phyloP scores from a whole-genome alignment of 2,329 filamentous ascomycete genomes.

The Verticillium nonalfalfae region DNA sequence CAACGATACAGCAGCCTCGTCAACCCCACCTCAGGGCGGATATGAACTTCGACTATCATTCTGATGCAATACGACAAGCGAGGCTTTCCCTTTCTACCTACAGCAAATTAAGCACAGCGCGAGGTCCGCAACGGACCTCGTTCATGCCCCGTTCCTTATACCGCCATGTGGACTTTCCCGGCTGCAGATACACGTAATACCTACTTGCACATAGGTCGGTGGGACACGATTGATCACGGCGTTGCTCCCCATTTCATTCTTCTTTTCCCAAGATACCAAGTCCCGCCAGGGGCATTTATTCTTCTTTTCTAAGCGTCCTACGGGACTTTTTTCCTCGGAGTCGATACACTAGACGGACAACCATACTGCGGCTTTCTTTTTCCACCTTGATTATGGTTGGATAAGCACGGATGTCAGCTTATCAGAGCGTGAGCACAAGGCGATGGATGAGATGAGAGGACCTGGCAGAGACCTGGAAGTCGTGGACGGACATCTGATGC shows the following conservation, averaged over 20 bases:
- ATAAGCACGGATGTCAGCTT: neutral
- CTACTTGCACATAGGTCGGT: constrained; percentile 9
- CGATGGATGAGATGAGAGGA: neutral
- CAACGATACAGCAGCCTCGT: constrained; percentile 24
- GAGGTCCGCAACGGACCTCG: constrained; percentile 1
- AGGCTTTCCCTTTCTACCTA: neutral
- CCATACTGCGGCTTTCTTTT: neutral
- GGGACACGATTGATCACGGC: constrained; percentile 8
- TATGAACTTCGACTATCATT: constrained; percentile 42
- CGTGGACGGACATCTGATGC: neutral
- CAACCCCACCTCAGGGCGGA: constrained; percentile 18
- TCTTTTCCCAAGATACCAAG: constrained; percentile 12
- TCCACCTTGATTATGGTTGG: neutral
- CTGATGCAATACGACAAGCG: constrained; percentile 20
- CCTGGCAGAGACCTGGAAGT: too few relatives aligned
- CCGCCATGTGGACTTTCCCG: constrained; percentile 5
- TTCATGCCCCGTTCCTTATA: constrained; percentile 1
- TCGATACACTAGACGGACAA: neutral
- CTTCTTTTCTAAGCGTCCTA: constrained; percentile 10
- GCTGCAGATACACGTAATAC: constrained; percentile 1
- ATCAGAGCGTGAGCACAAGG: neutral
- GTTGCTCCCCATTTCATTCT: constrained; percentile 7
- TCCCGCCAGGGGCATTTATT: constrained; percentile 6
- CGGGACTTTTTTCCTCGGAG: neutral
- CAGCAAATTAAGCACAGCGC: neutral